These are phyloP conservation scores for Fraxinus quadrangulata DNA, from an alignment of 257 asterid species.

Conservation along the genomic window DNA sequence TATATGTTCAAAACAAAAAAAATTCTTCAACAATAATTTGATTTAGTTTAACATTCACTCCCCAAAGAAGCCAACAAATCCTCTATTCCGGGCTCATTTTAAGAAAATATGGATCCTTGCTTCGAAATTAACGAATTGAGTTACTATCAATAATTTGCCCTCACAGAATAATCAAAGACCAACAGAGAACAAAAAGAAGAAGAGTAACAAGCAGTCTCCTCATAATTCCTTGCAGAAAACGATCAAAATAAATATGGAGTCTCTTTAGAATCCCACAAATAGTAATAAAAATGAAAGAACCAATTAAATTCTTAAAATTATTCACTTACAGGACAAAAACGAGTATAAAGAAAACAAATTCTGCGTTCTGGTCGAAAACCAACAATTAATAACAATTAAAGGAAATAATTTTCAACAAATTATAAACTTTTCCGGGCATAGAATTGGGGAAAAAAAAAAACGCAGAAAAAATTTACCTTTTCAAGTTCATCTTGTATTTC, in stretches of 20 bases:
- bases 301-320: not conserved
- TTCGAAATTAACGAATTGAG: not conserved
- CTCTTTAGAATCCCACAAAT: not conserved
- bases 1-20: too few relatives aligned
- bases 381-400: not conserved
- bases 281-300: too few relatives aligned
- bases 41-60: not conserved
- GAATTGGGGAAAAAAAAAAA: not conserved
- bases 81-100: not conserved
- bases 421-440: not conserved
- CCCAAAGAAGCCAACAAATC: not conserved
- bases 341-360: not conserved
- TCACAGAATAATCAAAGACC: not conserved
- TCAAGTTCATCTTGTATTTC: slow-evolving; percentile 91
- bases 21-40: not conserved
- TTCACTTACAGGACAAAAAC: not conserved
- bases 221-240: not conserved
- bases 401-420: not conserved
- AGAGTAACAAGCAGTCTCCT: not conserved
- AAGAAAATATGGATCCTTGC: not conserved
- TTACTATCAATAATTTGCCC: not conserved
- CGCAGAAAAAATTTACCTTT: slow-evolving; percentile 34
- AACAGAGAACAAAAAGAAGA: not conserved
- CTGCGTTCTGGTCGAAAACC: not conserved
- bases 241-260: not conserved